Evolutionary conservation across 345 rosid genomes (phyloP).

Genomic region (Dipteronia sinensis): DNA sequence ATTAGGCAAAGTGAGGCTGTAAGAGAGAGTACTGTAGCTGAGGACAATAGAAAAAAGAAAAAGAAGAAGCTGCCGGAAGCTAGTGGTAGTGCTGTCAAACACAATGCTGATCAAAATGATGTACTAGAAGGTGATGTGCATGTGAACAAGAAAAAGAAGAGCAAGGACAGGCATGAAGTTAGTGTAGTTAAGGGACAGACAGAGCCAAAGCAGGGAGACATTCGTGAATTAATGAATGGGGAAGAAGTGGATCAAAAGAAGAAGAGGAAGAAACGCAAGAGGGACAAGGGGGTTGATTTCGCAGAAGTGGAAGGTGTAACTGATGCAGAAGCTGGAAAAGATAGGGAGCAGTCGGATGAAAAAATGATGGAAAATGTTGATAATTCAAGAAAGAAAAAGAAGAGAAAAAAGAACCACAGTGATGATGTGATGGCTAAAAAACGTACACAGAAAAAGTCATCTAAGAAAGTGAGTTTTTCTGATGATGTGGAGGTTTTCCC

Average conservation of each 20-base stretch:
- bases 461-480: conserved; percentile 68
- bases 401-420: conserved; percentile 21
- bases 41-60: not conserved
- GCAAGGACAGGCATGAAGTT: not conserved
- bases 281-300: conserved; percentile 20
- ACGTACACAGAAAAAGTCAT: conserved; percentile 20
- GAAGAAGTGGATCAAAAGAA: not conserved
- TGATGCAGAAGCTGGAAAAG: conserved; percentile 9
- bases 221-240: not conserved
- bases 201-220: too few species aligned
- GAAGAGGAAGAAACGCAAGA: conserved; percentile 19
- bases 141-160: conserved; percentile 12
- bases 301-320: conserved; percentile 1
- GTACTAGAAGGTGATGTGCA: not conserved
- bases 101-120: conserved; percentile 1
- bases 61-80: not conserved
- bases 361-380: conserved; percentile 3
- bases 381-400: conserved; percentile 19
- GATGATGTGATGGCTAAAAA: conserved; percentile 3
- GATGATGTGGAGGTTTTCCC: conserved; percentile 65
- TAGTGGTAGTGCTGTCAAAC: not conserved
- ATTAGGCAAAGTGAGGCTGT: not conserved
- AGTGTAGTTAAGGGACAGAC: too few species aligned
- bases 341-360: conserved; percentile 1
- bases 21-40: not conserved